These are phyloP conservation scores for Saccharomyces hybrid DNA, from an alignment of 1,139 yeast genomes.

Conservation along the genomic window DNA sequence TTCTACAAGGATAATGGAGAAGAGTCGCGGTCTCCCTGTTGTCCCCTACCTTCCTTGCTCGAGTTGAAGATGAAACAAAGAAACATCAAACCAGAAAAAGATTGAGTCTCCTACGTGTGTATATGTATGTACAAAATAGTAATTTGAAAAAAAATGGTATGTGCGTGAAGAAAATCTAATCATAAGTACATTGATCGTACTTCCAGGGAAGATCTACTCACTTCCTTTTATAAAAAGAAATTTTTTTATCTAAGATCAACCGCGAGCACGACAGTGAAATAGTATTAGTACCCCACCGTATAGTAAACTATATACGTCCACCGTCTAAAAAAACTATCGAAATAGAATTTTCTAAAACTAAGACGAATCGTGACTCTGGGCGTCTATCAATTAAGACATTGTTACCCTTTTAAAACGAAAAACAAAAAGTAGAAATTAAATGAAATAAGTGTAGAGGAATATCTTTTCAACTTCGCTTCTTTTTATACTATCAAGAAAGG, in stretches of 20 bases:
- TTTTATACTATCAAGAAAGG: background rate
- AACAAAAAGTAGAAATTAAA: slow-evolving; percentile 4
- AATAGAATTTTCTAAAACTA: slow-evolving; percentile 9
- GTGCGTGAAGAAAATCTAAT: slow-evolving; percentile 7
- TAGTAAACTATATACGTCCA: slow-evolving; percentile 27
- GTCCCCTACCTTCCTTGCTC: slow-evolving; percentile 53
- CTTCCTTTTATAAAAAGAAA: slow-evolving; percentile 1
- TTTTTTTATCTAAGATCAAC: slow-evolving; percentile 60
- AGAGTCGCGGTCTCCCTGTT: slow-evolving; percentile 53
- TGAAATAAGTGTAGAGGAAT: too few species aligned
- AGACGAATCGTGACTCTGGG: slow-evolving; percentile 80
- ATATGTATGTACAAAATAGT: background rate
- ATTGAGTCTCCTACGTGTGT: background rate
- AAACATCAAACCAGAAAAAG: slow-evolving; percentile 6
- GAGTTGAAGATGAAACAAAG: slow-evolving; percentile 54
- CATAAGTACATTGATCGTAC: slow-evolving; percentile 6
- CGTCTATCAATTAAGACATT: slow-evolving; percentile 76
- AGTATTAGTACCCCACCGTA: slow-evolving; percentile 25
- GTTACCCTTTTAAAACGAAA: slow-evolving; percentile 35
- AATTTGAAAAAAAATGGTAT: slow-evolving; percentile 1
- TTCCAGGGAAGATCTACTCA: slow-evolving; percentile 8
- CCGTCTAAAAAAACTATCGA: slow-evolving; percentile 23
- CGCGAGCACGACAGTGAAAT: slow-evolving; percentile 74
- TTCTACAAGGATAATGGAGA: slow-evolving; percentile 48
- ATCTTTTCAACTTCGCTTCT: background rate